phyloP scores from a whole-genome alignment of 169 alveolate species.

The Babesia ovis region DNA sequence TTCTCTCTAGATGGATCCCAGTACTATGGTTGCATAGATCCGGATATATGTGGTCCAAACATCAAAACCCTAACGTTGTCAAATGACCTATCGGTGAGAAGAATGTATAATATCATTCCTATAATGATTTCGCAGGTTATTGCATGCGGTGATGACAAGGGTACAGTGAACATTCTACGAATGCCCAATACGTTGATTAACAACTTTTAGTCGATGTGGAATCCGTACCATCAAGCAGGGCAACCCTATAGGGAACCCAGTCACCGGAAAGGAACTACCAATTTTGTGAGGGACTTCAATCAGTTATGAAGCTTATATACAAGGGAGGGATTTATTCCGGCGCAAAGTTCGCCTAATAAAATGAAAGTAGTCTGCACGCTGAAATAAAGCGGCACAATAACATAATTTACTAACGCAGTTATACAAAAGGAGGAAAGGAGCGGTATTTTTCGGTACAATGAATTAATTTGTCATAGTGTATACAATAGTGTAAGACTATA shows the following conservation, averaged over 20 bases:
- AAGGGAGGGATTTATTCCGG: not conserved
- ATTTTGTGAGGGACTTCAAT: no score
- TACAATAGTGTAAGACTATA: no score
- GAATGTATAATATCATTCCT: no score
- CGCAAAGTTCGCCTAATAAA: not conserved
- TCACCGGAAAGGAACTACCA: no score
- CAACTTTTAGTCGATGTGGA: no score
- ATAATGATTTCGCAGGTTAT: not conserved
- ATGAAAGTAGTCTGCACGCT: not conserved
- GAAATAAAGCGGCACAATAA: not conserved
- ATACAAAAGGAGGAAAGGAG: no score
- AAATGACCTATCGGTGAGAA: constrained; percentile 27
- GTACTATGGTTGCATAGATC: constrained; percentile 14
- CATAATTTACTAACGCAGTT: not conserved
- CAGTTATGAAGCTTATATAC: not conserved
- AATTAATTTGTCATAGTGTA: no score
- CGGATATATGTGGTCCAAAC: constrained; percentile 1
- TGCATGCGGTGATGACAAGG: constrained; percentile 17
- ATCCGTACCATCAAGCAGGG: no score
- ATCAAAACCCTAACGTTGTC: constrained; percentile 1
- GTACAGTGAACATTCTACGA: constrained; percentile 4
- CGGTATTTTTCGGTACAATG: no score
- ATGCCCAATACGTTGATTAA: constrained; percentile 4
- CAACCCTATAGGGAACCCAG: no score
- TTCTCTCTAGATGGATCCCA: constrained; percentile 16